Base-by-base conservation (phyloP, 129 eudicot genomes). In the Gnaphalium uliginosum region DNA sequence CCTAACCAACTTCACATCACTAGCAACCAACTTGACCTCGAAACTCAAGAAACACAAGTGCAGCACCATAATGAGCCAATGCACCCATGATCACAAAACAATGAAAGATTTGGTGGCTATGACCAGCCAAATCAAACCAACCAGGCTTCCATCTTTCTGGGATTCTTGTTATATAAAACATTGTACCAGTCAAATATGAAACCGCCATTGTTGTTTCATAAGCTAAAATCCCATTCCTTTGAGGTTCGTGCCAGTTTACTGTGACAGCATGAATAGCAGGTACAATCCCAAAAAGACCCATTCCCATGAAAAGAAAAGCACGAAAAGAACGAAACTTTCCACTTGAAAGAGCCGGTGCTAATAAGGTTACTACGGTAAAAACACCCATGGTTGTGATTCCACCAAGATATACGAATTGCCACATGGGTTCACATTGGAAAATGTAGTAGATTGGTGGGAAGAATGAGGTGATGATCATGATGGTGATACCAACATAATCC, bases 401-500 rank as follows among this genome's bases (percentile, higher is more conserved):
- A 29, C 85, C 76, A 14, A 90, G 93, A 82, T 94, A 94, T 3
- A 85, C 76, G 56, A 94, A 62, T 68, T 94, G 98, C 96, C 96
- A 94, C 18, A 79, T 66, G 19, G 97, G 97, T 2, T 86, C 80
- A 26, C 98, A 94, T 58, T 83, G 88, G 89, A 94, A 94, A 58
- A 94, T 87, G 96, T 94, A 94, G 89, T 88, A 94, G 48, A 94
- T 90, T 62, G 98, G 93, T 4, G 97, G 98, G 88, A 94, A 90
- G 51, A 90, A 90, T 0, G 98, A 94, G 68, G 98, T 87, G 84
- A 94, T 90, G 71, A 94, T 94, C 98, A 94, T 94, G 79, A 84
- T 80, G 1, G 89, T 56, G 8, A 94, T 94, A 29, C 98, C 98
- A 0, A 82, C 86, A 22, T 88, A 94, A 79, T 94, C 98, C 68